Evolutionary conservation across 208 protist species (phyloP).

Genomic region (Acanthamoeba culbertsoni): DNA sequence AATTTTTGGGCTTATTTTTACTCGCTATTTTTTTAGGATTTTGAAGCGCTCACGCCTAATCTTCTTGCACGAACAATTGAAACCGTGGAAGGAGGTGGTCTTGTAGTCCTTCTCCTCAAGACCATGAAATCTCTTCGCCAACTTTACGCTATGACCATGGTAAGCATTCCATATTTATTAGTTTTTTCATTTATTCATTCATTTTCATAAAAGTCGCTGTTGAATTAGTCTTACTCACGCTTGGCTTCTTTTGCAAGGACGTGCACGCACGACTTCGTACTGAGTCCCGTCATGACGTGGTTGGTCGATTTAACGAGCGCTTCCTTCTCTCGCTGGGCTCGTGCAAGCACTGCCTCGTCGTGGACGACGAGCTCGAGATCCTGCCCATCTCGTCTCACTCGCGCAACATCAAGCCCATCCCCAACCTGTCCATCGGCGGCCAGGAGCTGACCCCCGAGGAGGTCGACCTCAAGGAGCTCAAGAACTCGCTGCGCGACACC

Average conservation of each 20-base stretch:
- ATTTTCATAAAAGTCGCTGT: conserved; percentile 18
- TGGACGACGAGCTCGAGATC: conserved; percentile 99
- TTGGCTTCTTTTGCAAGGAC: conserved; percentile 80
- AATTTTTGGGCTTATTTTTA: conserved; percentile 65
- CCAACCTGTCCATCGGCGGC: conserved; percentile 45
- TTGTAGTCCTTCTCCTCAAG: conserved; percentile 97
- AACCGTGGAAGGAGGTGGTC: conserved; percentile 98
- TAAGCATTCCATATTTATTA: neutral
- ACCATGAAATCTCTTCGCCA: conserved; percentile 95
- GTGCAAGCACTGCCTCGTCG: conserved; percentile 91
- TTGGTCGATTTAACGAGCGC: conserved; percentile 98
- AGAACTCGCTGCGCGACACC: conserved; percentile 78
- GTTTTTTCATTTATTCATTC: conserved; percentile 38
- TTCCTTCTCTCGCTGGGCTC: conserved; percentile 97
- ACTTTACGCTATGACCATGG: conserved; percentile 98
- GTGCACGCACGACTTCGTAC: conserved; percentile 92
- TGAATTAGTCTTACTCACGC: neutral
- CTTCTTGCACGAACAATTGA: conserved; percentile 98
- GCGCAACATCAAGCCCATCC: conserved; percentile 71
- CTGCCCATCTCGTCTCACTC: conserved; percentile 93
- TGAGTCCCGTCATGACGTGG: conserved; percentile 87
- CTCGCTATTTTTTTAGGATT: conserved; percentile 91
- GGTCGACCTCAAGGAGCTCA: conserved; percentile 79
- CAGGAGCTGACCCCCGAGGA: conserved; percentile 53
- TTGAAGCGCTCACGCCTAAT: conserved; percentile 99